Conservation (phyloP, 257 asterid genomes). For the Anisodus tanguticus region DNA sequence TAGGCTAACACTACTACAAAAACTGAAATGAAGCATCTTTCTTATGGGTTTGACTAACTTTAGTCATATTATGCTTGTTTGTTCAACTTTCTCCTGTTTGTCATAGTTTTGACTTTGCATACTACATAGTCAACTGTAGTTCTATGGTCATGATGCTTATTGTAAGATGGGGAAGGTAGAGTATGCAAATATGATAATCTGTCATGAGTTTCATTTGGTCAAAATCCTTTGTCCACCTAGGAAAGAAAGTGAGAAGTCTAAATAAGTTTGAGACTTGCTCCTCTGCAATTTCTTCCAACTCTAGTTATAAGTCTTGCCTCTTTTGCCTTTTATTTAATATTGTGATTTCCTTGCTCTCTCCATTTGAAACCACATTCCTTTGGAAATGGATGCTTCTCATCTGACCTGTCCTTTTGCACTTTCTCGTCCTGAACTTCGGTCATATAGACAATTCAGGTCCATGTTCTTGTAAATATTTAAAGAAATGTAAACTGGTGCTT, state of each 20-base stretch:
- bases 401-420: background rate
- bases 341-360: constrained; percentile 2
- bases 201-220: constrained; percentile 20
- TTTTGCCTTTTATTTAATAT: background rate
- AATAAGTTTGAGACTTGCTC: background rate
- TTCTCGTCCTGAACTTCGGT: constrained; percentile 24
- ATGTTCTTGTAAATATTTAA: constrained; percentile 6
- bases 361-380: background rate
- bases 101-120: constrained; percentile 3
- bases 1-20: constrained; percentile 52
- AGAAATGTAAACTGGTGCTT: constrained; percentile 20
- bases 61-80: background rate
- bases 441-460: constrained; percentile 11
- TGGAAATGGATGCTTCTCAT: constrained; percentile 10
- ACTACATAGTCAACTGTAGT: background rate
- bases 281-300: background rate
- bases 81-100: constrained; percentile 21
- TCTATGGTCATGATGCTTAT: constrained; percentile 18
- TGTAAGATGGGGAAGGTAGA: background rate
- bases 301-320: background rate
- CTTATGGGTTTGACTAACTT: constrained; percentile 29
- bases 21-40: constrained; percentile 68
- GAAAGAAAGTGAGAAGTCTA: background rate
- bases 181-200: background rate
- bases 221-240: constrained; percentile 18